A percentile compares a stretch with the other conserved stretches of the same genome.
These are phyloP conservation scores for Geotrichum australiense DNA, from an alignment of 1,139 yeast species.

Conservation along the genomic window DNA sequence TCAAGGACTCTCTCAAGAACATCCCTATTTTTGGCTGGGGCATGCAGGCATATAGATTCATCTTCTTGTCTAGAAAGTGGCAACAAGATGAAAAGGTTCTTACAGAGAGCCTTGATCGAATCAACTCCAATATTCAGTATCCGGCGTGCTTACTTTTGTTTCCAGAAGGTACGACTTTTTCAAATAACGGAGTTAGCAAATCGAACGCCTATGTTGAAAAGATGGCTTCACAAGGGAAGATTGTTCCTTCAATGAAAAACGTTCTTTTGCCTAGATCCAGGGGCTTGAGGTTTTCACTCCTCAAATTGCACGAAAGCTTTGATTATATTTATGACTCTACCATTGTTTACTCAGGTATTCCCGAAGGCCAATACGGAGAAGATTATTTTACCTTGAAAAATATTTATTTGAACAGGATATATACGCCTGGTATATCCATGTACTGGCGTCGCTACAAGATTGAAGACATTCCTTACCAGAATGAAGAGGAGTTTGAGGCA, in stretches of 20 bases:
- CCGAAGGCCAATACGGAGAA: constrained; percentile 63
- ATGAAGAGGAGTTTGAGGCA: constrained; percentile 51
- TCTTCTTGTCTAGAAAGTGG: constrained; percentile 85
- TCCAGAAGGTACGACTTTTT: constrained; percentile 93
- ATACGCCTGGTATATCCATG: constrained; percentile 61
- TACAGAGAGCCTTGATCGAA: constrained; percentile 47
- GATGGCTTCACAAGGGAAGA: constrained; percentile 28
- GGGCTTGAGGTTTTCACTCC: constrained; percentile 66
- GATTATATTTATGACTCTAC: constrained; percentile 77
- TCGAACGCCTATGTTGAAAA: constrained; percentile 53
- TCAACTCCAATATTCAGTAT: constrained; percentile 38
- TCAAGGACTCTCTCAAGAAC: constrained; percentile 68
- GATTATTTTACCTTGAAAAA: constrained; percentile 59
- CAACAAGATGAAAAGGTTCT: constrained; percentile 57
- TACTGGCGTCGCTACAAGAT: constrained; percentile 55
- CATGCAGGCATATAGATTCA: constrained; percentile 71
- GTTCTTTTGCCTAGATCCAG: constrained; percentile 73
- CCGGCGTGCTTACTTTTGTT: constrained; percentile 57
- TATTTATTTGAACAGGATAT: constrained; percentile 60
- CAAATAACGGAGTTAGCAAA: constrained; percentile 53
- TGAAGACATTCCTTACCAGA: constrained; percentile 58
- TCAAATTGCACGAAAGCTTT: constrained; percentile 51
- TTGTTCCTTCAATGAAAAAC: constrained; percentile 45
- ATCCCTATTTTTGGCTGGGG: constrained; percentile 84
- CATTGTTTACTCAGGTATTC: constrained; percentile 69